Base-by-base conservation (phyloP, 495 filamentous ascomycete genomes). In the Talaromyces ruber region DNA sequence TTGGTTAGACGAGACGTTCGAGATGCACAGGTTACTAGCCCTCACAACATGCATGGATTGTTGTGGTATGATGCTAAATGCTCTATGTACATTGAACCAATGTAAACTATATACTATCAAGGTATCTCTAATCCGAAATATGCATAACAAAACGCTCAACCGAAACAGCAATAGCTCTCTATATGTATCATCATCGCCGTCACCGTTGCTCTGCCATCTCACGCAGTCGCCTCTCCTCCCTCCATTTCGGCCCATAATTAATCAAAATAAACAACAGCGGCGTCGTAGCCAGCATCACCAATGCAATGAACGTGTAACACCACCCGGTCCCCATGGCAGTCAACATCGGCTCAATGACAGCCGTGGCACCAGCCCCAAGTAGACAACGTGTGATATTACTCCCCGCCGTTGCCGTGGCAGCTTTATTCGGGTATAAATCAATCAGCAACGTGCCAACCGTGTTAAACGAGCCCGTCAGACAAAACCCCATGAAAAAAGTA, bases 361-460 rank as follows among this genome's bases (percentile, higher is more conserved):
- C 88, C 21, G 85, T 86, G 0, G 82, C 83, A 0, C 76, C 88
- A 1, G 88, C 88, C 2, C 88, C 88, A 4, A 91, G 70, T 43
- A 88, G 64, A 67, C 87, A 91, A 9, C 89, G 74, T 0, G 82
- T 81, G 6, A 93, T 70, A 65, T 92, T 91, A 62, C 86, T 89
- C 6, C 86, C 84, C 2, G 89, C 88, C 1, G 87, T 86, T 0
- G 86, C 86, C 0, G 88, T 83, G 0, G 82, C 81, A 0, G 88
- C 85, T 18, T 76, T 78, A 0, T 72, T 77, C 0, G 84, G 83
- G 62, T 86, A 85, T 2, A 91, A 73, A 65, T 92, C 89, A 0
- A 90, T 79, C 18, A 91, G 68, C 63, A 92, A 71, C 0, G 83
- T 83, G 61, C 76, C 78, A 55, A 86, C 74, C 45, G 82, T 80